Base-by-base conservation (phyloP, 805 yeast species). In the Candida coleopterorum region DNA sequence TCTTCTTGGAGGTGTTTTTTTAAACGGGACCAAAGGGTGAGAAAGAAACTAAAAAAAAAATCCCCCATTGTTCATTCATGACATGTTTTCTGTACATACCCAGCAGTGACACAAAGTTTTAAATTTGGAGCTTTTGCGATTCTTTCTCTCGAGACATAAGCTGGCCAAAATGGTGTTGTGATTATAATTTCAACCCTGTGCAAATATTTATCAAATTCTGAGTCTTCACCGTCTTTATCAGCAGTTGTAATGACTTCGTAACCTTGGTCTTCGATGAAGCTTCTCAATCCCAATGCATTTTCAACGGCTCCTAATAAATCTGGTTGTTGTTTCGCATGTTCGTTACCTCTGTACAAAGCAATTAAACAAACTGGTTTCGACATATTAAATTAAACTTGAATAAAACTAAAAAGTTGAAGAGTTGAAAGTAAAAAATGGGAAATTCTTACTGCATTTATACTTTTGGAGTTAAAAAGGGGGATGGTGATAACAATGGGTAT, bases 111-210 rank as follows among this genome's bases (percentile, higher is more conserved):
- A 42, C 79, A 66, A 35, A 81, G 53, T 65, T 81, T 82, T 60
- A 84, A 71, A 36, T 80, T 81, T 56, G 79, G 78, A 23, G 90
- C 89, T 52, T 74, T 72, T 34, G 65, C 77, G 44, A 84, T 71
- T 50, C 90, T 72, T 48, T 78, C 81, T 41, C 70, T 68, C 38
- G 81, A 74, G 55, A 84, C 69, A 59, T 84, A 84, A 25, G 80
- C 90, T 4, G 94, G 93, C 60, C 74, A 85, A 73, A 85, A 84
- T 3, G 94, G 93, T 9, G 90, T 83, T 27, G 89, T 77, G 59
- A 85, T 83, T 51, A 84, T 74, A 35, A 84, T 70, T 48, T 84
- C 93, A 4, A 89, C 85, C 42, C 79, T 87, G 32, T 68, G 74
- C 53, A 84, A 72, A 45, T 81, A 69, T 51, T 72, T 65, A 58